Base-by-base conservation (phyloP, 2,329 filamentous ascomycete genomes). In the Aspergillus texensis region DNA sequence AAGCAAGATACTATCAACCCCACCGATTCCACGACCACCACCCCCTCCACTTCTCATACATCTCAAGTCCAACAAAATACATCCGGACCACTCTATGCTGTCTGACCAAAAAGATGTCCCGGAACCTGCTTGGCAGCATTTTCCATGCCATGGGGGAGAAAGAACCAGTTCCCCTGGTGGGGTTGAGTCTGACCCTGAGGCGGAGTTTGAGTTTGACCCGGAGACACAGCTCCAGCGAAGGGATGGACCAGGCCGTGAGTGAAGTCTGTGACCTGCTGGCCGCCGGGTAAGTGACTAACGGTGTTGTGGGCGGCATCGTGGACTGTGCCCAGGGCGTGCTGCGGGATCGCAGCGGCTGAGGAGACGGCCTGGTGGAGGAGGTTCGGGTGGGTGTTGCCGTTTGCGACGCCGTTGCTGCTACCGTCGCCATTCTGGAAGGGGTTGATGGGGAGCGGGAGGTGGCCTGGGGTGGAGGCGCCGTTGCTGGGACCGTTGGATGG, bases 51-150 rank as follows among this genome's bases (percentile, higher is more conserved):
- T 30, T 50, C 26, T 50, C 46, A 50, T 50, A 50, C 26, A 50
- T 16, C 26, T 30, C 46, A 30, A 50, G 46, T 11, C 46, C 46
- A 50, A 26, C 46, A 30, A 50, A 30, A 12, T 50, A 50, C 6
- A 50, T 10, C 24, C 14, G 1, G 2, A 50, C 46, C 46, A 28
- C 3, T 16, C 21, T 50, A 50, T 30, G 14, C 46, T 30, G 46
- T 50, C 46, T 50, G 46, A 4, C 46, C 46, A 30, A 50, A 50
- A n/a, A 32, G 46, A 50, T 50, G 26, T 50, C 46, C 46, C 26
- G 46, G 46, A 50, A 50, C 46, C 46, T 50, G 46, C 26, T 50
- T 50, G 26, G 46, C 46, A 50, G 46, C 46, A 30, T 50, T 50
- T 50, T 50, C 46, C 46, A 50, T 3, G 10, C 46, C 46, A 3